phyloP scores from a whole-genome alignment of 2,329 filamentous ascomycete species.

The Apiospora sp. region DNA sequence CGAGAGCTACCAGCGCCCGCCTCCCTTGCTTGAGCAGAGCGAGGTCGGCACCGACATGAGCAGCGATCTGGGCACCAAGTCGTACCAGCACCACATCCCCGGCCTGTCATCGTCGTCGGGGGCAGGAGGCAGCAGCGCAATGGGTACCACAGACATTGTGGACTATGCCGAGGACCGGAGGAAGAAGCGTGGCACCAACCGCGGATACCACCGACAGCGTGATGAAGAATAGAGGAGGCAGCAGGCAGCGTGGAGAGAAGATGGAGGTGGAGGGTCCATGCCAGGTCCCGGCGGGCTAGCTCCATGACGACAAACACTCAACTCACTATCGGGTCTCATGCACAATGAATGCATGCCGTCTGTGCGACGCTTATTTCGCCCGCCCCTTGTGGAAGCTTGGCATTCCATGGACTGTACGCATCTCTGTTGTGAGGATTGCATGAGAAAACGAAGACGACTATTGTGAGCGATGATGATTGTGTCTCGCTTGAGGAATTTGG shows the following conservation, averaged over 20 bases:
- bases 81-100: constrained; percentile 64
- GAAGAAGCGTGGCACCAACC: constrained; percentile 45
- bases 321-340: not conserved
- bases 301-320: not conserved
- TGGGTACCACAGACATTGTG: constrained; percentile 28
- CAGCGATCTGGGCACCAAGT: constrained; percentile 64
- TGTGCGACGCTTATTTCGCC: not conserved
- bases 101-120: constrained; percentile 49
- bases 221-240: not conserved
- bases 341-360: not conserved
- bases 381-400: not conserved
- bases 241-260: not conserved
- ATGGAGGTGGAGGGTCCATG: not conserved
- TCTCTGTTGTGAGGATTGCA: not conserved
- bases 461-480: not conserved
- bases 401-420: too few relatives aligned
- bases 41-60: constrained; percentile 39
- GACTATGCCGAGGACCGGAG: constrained; percentile 55
- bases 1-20: constrained; percentile 39
- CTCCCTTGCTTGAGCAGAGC: constrained; percentile 39
- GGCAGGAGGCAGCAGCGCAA: constrained; percentile 33
- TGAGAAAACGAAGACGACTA: not conserved
- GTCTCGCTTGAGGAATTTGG: not conserved
- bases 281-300: not conserved
- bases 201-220: constrained; percentile 38